Conservation (phyloP, 345 rosid species). For the Acer negundo region DNA sequence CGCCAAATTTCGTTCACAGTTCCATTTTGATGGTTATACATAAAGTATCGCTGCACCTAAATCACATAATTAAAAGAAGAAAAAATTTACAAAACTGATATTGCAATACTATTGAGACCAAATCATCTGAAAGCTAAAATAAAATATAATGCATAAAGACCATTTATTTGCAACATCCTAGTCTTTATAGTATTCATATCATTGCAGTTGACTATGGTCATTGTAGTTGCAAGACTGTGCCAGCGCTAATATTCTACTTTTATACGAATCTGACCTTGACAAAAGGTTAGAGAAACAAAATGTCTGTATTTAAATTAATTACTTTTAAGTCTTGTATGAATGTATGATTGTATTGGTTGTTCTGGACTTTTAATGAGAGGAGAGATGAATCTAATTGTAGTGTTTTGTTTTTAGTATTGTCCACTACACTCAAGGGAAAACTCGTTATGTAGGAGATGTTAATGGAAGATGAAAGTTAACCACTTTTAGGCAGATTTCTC, state of each 20-base stretch:
- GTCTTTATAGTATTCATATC: no score
- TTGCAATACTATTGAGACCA: neutral
- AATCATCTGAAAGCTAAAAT: neutral
- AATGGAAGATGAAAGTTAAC: neutral
- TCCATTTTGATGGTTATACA: slow-evolving; percentile 67
- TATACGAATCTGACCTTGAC: neutral
- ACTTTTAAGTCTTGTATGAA: neutral
- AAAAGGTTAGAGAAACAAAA: neutral
- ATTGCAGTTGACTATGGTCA: neutral
- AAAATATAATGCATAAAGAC: neutral
- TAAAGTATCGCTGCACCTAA: slow-evolving; percentile 75
- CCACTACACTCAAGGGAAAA: neutral
- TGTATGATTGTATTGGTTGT: neutral
- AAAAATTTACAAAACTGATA: neutral
- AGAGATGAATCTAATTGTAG: neutral
- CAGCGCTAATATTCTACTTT: neutral
- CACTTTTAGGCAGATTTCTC: neutral
- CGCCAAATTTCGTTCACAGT: slow-evolving; percentile 92
- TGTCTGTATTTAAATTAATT: neutral
- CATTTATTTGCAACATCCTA: neutral
- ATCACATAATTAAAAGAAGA: slow-evolving; percentile 11
- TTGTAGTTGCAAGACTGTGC: neutral
- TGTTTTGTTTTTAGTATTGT: neutral
- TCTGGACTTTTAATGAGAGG: neutral
- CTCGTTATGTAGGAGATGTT: neutral